Evolutionary conservation across 371 early-diverging fungal genomes (phyloP), one percentile per base, ranked within the genome.

Genomic region (Apophysomyces trapeziformis): DNA sequence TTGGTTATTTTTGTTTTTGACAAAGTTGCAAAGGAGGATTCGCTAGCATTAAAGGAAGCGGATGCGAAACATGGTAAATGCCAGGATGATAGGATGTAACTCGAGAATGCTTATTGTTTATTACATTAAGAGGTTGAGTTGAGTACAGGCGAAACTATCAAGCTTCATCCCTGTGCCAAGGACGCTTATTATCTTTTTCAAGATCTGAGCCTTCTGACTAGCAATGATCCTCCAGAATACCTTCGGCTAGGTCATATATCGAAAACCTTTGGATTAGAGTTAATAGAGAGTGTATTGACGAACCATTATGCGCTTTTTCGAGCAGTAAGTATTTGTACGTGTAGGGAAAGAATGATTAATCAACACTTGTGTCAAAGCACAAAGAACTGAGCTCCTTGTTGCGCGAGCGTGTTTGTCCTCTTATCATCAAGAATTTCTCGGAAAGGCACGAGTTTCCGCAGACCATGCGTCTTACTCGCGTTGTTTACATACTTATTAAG

Each of bases 1-100:
- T 73, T 98, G 43, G 93, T 97, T 11, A 91, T 96, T 3, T 87
- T 90, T 58, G 89, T 95, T n/a, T 99, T 97, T 80, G 99, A 97
- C 62, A 94, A 95, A 62, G 93, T 96, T 4, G 84, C 82, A 13
- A 74, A 79, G 5, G 95, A 95, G 60, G 92, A 94, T 61, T 64
- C 65, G 7, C 66, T 65, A 58, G 65, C 57, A 14, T 62, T 68
- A 13, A 60, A 67, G 41, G 69, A 77, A 47, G 69, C 74, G 37
- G 72, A 76, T 38, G 58, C 73, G 14, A 71, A 45, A 32, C 72
- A 80, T 72, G 79, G 85, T 85, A 73, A 63, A 61, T 64, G 14
- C 18, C 26, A 57, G 13, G 37, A 57, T 68, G 32, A 45, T 38
- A 58, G 32, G 68, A 60, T 12, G 63, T 54, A 14, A 57, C 16